phyloP scores from a whole-genome alignment of 257 asterid genomes.

The Knoxia roxburghii region DNA sequence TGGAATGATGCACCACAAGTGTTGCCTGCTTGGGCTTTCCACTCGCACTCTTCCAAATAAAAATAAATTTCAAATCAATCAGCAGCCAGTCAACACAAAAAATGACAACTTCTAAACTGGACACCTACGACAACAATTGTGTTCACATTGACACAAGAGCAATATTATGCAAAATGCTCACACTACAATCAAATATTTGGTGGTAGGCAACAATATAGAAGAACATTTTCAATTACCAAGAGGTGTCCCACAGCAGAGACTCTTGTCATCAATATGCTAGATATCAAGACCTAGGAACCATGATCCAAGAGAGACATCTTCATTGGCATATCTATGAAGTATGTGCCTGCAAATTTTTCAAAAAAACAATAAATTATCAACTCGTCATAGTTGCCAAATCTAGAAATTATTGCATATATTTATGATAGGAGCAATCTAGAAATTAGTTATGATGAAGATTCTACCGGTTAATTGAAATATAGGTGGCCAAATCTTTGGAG shows the following conservation, averaged over 20 bases:
- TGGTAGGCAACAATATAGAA: too few species aligned
- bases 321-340: slow-evolving; percentile 64
- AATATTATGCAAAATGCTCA: too few species aligned
- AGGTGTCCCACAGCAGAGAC: slow-evolving; percentile 68
- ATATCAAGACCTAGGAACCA: slow-evolving; percentile 78
- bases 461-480: slow-evolving; percentile 56
- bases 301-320: slow-evolving; percentile 75
- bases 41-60: slow-evolving; percentile 49
- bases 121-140: background rate
- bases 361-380: background rate
- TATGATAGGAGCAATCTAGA: too few species aligned
- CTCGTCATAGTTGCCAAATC: slow-evolving; percentile 7
- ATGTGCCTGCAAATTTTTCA: slow-evolving; percentile 42
- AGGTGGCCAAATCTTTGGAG: slow-evolving; percentile 63
- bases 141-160: too few species aligned
- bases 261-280: slow-evolving; percentile 67
- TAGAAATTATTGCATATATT: too few species aligned
- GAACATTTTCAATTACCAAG: slow-evolving; percentile 60
- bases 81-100: background rate
- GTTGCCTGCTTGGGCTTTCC: slow-evolving; percentile 63
- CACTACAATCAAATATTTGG: too few species aligned
- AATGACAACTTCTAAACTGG: background rate
- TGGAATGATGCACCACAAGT: slow-evolving; percentile 69
- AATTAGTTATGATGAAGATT: background rate
- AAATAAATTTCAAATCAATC: background rate